Evolutionary conservation across 2,329 filamentous ascomycete species (phyloP).

Genomic region (Botryotinia calthae): DNA sequence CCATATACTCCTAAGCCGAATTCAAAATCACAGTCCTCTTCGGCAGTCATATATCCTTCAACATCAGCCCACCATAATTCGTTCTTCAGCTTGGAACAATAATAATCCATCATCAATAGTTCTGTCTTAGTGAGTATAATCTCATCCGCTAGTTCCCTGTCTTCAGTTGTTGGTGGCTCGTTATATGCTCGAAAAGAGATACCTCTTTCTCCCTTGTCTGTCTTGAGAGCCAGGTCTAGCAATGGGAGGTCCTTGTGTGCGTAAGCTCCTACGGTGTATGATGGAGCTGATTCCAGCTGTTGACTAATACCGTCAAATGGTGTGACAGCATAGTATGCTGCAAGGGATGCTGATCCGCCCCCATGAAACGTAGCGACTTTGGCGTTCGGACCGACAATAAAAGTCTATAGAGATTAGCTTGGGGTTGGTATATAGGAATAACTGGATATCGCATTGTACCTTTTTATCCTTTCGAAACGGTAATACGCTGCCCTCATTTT

Average conservation of each 20-base stretch:
- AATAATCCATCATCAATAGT: slow-evolving; percentile 53
- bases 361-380: slow-evolving; percentile 57
- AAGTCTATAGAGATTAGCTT: slow-evolving; percentile 39
- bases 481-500: slow-evolving; percentile 57
- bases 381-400: slow-evolving; percentile 57
- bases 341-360: slow-evolving; percentile 61
- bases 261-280: slow-evolving; percentile 59
- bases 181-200: slow-evolving; percentile 63
- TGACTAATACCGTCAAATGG: slow-evolving; percentile 64
- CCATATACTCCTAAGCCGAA: slow-evolving; percentile 41
- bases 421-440: slow-evolving; percentile 38
- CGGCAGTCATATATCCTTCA: slow-evolving; percentile 37
- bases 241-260: slow-evolving; percentile 59
- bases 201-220: slow-evolving; percentile 52
- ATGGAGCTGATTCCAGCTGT: slow-evolving; percentile 22
- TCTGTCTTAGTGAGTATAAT: slow-evolving; percentile 45
- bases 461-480: slow-evolving; percentile 46
- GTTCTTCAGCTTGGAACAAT: slow-evolving; percentile 38
- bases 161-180: slow-evolving; percentile 49
- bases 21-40: slow-evolving; percentile 38
- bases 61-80: slow-evolving; percentile 43
- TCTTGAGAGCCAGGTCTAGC: slow-evolving; percentile 47
- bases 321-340: slow-evolving; percentile 65
- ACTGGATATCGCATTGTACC: slow-evolving; percentile 54
- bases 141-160: slow-evolving; percentile 52